phyloP scores from a whole-genome alignment of 345 rosid species.

The Lenwebbia sp. region DNA sequence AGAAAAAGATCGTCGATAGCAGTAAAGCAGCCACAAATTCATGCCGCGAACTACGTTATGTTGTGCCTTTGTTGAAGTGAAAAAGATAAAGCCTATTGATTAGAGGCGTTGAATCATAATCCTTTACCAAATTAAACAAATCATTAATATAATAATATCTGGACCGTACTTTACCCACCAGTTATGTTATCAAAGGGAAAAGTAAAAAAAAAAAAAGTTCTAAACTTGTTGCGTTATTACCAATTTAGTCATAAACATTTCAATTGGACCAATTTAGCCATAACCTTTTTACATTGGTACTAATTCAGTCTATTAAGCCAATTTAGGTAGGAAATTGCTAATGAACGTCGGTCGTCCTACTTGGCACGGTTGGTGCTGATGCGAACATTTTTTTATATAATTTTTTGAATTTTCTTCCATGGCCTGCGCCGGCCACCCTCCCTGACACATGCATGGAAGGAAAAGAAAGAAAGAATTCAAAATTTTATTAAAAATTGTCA shows the following conservation, averaged over 20 bases:
- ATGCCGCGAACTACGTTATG: neutral
- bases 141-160: neutral
- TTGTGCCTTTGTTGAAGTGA: neutral
- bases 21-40: neutral
- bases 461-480: no score
- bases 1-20: neutral
- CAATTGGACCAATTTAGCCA: accelerated
- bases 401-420: neutral
- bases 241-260: accelerated
- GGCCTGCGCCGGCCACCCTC: no score
- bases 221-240: accelerated
- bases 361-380: no score
- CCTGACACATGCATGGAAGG: no score
- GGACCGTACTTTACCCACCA: neutral
- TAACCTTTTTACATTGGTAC: neutral
- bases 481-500: neutral
- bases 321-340: no score
- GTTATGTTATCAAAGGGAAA: no score
- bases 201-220: neutral
- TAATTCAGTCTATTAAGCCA: accelerated
- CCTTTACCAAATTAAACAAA: neutral
- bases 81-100: neutral
- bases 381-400: neutral
- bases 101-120: neutral
- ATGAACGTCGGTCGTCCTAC: no score